phyloP scores from a whole-genome alignment of 2,329 filamentous ascomycete genomes.

The Talaromyces rugulosus region DNA sequence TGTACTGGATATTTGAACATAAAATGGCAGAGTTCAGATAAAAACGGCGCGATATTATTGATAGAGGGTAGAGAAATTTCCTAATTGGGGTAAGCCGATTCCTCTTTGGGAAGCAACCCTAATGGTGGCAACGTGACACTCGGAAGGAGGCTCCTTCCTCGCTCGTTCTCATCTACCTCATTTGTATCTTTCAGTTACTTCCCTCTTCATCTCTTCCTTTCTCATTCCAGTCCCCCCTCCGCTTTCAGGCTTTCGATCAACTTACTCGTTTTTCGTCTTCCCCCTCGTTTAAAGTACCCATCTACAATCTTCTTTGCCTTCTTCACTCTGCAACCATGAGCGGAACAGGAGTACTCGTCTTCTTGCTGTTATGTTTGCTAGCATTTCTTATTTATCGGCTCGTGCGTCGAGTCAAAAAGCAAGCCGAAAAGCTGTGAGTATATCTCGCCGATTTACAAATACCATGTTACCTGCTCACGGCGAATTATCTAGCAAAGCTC shows the following conservation, averaged over 20 bases:
- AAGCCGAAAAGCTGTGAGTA: background rate
- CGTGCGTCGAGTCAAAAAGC: background rate
- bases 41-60: background rate
- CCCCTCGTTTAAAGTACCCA: background rate
- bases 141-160: background rate
- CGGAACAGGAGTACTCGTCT: background rate
- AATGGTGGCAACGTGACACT: background rate
- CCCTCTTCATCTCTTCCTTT: background rate
- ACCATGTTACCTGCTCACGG: background rate
- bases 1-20: background rate
- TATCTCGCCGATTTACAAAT: background rate
- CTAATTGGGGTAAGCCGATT: background rate
- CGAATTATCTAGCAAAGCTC: background rate
- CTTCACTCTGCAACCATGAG: background rate
- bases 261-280: background rate
- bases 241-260: background rate
- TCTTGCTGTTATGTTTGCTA: background rate
- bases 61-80: background rate
- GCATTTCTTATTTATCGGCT: background rate
- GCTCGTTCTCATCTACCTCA: background rate
- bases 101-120: background rate
- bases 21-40: background rate
- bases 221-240: background rate
- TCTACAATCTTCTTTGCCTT: background rate
- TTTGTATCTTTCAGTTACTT: background rate